Conservation (phyloP, 148 eudicot genomes). For the Cornus florida region DNA sequence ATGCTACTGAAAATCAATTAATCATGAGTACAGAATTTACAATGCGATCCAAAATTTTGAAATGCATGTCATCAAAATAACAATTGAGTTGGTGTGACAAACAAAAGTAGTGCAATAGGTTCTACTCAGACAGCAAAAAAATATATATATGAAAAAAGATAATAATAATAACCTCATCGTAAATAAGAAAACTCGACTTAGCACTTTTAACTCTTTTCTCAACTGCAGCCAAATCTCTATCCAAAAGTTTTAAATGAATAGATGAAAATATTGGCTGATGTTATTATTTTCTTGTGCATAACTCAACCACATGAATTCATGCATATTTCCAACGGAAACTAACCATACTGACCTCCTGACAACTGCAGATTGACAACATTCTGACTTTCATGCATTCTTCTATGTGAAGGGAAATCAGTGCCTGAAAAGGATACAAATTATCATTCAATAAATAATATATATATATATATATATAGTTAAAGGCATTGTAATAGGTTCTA, state of each 20-base stretch:
- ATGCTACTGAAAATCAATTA: too few relatives aligned
- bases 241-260: background rate
- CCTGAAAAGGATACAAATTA: slow-evolving; percentile 14
- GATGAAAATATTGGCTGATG: too few relatives aligned
- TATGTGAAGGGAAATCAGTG: slow-evolving; percentile 33
- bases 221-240: background rate
- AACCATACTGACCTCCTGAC: slow-evolving; percentile 35
- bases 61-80: too few relatives aligned
- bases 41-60: too few relatives aligned
- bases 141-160: background rate
- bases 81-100: background rate
- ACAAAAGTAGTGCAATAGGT: background rate
- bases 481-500: background rate
- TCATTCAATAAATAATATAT: background rate
- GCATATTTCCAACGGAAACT: background rate
- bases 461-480: background rate
- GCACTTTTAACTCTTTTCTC: background rate
- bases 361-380: slow-evolving; percentile 29
- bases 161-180: too few relatives aligned
- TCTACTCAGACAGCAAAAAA: background rate
- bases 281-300: background rate
- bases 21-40: too few relatives aligned
- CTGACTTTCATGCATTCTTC: slow-evolving; percentile 34
- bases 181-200: background rate
- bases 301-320: too few relatives aligned